Evolutionary conservation across 2,329 filamentous ascomycete species (phyloP).

Genomic region (Didymellaceae sp.): DNA sequence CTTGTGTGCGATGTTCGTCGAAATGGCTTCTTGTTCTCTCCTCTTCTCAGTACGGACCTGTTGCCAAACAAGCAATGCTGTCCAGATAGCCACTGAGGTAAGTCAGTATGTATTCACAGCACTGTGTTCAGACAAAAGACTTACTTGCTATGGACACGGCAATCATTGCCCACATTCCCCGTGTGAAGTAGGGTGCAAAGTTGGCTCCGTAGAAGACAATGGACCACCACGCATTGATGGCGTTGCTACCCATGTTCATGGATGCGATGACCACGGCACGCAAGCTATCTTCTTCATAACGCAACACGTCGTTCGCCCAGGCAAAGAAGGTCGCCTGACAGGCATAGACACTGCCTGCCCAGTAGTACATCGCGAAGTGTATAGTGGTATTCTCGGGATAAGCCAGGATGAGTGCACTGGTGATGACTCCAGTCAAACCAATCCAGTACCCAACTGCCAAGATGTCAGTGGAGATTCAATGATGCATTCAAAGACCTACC

Average conservation of each 20-base stretch:
- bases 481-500: slow-evolving; percentile 36
- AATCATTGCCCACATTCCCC: slow-evolving; percentile 79
- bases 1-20: slow-evolving; percentile 9
- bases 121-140: not conserved
- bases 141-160: slow-evolving; percentile 61
- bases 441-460: slow-evolving; percentile 61
- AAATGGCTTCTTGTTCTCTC: slow-evolving; percentile 24
- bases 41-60: slow-evolving; percentile 50
- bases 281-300: slow-evolving; percentile 67
- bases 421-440: slow-evolving; percentile 67
- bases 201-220: slow-evolving; percentile 73
- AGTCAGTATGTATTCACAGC: slow-evolving; percentile 2
- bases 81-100: slow-evolving; percentile 62
- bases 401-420: slow-evolving; percentile 67
- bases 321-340: slow-evolving; percentile 78
- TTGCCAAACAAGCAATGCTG: slow-evolving; percentile 59
- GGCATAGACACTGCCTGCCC: slow-evolving; percentile 72
- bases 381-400: slow-evolving; percentile 58
- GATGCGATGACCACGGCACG: slow-evolving; percentile 72
- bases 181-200: slow-evolving; percentile 70
- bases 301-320: slow-evolving; percentile 75
- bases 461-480: slow-evolving; percentile 7
- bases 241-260: slow-evolving; percentile 74
- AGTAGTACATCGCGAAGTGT: slow-evolving; percentile 72
- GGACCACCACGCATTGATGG: slow-evolving; percentile 76